phyloP scores from a whole-genome alignment of 352 stramenopile species.

The Globisporangium acanthophoron region DNA sequence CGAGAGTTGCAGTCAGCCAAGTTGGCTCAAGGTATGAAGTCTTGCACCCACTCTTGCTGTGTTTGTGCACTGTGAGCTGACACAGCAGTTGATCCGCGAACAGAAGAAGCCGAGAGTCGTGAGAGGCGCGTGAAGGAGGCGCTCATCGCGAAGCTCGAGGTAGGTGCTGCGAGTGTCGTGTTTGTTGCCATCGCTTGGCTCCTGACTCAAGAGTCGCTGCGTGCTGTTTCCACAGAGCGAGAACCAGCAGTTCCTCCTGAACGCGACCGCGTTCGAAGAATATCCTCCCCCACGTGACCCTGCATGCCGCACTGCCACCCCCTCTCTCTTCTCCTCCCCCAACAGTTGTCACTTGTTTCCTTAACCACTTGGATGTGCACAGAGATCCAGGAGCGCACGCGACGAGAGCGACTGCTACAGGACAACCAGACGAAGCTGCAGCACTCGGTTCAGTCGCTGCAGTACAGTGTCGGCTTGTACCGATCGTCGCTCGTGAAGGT shows the following conservation, averaged over 20 bases:
- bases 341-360: conserved; percentile 6
- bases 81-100: not conserved
- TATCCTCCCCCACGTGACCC: conserved; percentile 47
- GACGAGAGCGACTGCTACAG: conserved; percentile 54
- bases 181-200: no score
- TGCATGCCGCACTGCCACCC: not conserved
- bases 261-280: conserved; percentile 82
- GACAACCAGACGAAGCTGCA: conserved; percentile 65
- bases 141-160: conserved; percentile 68
- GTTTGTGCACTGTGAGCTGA: not conserved
- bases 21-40: conserved; percentile 32
- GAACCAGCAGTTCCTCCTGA: conserved; percentile 81
- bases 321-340: not conserved
- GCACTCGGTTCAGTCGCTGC: conserved; percentile 53
- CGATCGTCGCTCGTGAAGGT: conserved; percentile 49
- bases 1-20: conserved; percentile 50
- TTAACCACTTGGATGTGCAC: conserved; percentile 60
- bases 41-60: not conserved
- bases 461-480: conserved; percentile 44
- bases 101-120: conserved; percentile 13
- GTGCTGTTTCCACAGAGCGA: conserved; percentile 35
- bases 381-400: conserved; percentile 75
- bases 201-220: no score
- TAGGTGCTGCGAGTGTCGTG: conserved; percentile 7
- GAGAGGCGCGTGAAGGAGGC: conserved; percentile 35